A percentile compares a stretch with the other conserved stretches of the same genome.
Evolutionary conservation across 2,329 filamentous ascomycete genomes (phyloP).

Genomic region (Grosmannia penicillata): DNA sequence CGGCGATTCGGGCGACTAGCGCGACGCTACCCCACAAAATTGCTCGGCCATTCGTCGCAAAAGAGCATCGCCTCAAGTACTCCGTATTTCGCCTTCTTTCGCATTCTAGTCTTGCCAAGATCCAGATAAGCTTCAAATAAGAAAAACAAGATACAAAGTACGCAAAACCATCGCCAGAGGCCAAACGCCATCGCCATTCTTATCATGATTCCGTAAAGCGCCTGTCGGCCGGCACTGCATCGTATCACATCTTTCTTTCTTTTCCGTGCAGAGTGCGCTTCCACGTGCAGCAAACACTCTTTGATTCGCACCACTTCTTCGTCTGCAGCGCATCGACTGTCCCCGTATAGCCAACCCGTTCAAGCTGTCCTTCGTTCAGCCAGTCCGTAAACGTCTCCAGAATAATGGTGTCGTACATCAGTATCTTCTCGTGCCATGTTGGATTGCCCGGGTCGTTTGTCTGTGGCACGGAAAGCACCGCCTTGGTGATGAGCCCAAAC

Average conservation of each 20-base stretch:
- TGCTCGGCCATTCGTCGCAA: no score
- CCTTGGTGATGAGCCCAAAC: slow-evolving; percentile 38
- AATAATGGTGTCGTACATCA: slow-evolving; percentile 83
- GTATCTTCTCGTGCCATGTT: slow-evolving; percentile 83
- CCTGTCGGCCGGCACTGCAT: no score
- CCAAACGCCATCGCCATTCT: no score
- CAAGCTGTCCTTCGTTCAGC: slow-evolving; percentile 60
- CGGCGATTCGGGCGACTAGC: no score
- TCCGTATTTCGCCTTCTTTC: no score
- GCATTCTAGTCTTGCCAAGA: no score
- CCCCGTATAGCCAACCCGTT: slow-evolving; percentile 46
- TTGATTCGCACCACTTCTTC: slow-evolving; percentile 80
- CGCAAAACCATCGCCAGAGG: no score
- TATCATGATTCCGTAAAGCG: no score
- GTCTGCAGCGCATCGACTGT: slow-evolving; percentile 52
- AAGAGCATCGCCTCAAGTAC: no score
- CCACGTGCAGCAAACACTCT: slow-evolving; percentile 74
- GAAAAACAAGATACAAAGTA: no score
- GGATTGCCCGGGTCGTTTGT: slow-evolving; percentile 34
- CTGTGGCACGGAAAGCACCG: slow-evolving; percentile 34
- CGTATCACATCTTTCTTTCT: slow-evolving; percentile 27
- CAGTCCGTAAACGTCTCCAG: slow-evolving; percentile 74
- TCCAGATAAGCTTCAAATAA: no score
- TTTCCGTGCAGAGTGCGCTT: slow-evolving; percentile 38
- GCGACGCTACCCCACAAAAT: no score